Evolutionary conservation across 345 rosid species (phyloP), one percentile per base, ranked within the genome.

Genomic region (Euclidium syriacum): DNA sequence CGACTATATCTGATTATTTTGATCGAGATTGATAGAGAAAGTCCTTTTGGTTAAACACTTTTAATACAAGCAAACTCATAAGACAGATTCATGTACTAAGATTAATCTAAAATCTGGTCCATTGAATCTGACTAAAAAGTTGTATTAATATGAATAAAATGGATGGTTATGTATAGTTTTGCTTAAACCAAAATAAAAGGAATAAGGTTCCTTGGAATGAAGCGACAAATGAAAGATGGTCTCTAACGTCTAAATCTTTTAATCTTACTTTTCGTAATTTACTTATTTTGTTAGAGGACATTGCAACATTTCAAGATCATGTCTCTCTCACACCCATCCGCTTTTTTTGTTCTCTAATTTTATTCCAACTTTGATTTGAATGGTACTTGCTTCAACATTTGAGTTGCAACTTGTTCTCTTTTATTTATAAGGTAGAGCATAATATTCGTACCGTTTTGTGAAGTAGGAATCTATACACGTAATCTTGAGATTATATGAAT

Each of bases 231-330:
- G 6, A 59, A 59, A 16, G 24, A 32, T 32, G 52, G 39, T 65
- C 53, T 53, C 23, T 30, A 16, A 10, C 19, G 52, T 50, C 49
- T 51, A 18, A 63, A 63, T 63, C 50, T 40, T 64, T 19, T 10
- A 52, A 53, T 40, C 52, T n/a, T 18, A 11, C 52, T 20, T 52
- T 64, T 27, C 2, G 14, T 15, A 33, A 10, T 39, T 4, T 26
- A 29, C 10, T 16, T 17, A 30, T 60, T 35, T 27, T 33, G 47
- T 51, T 59, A 51, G 46, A 68, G 53, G 38, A 44, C 39, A 26
- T 43, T 69, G 73, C 47, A 61, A 53, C 68, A 70, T 61, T 23
- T 53, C 30, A 52, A 35, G 68, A 62, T 61, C 62, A 44, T 44
- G 68, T 62, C 62, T 69, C 67, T 52, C 62, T 34, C 65, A 39